Evolutionary conservation across 805 yeast genomes (phyloP), one percentile per base, ranked within the genome.

Genomic region (Candida qinlingensis): DNA sequence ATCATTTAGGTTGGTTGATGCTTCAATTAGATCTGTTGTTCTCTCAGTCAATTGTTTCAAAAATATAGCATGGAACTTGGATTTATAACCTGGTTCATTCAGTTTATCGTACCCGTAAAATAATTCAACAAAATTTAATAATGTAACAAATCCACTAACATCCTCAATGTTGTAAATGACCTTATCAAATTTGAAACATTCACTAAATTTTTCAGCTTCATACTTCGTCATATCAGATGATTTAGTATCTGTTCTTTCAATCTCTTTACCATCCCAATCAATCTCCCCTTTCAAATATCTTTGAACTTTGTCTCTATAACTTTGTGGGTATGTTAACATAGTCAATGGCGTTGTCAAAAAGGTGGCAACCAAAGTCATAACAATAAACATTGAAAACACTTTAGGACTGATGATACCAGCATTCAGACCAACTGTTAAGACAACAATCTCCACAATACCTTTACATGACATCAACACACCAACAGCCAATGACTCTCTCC

Each of bases 391-490:
- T 13, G 91, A 83, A 62, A 79, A 87, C 1, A 82, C 81, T 52
- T 77, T 80, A 48, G 74, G 73, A 4, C 80, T 71, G 44, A 87
- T 79, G 46, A 87, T 87, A 0, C 78, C 77, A 5, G 94, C 85
- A 52, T 77, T 80, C 47, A 85, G 71, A 43, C 96, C 96, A 27
- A 84, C 80, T 39, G 79, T 81, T 54, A 86, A 70, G 25, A 86
- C 94, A 39, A 86, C 91, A 62, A 86, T 83, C 65, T 86, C 95
- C 27, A 86, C 94, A 54, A 86, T 85, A 65, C 96, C 96, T 65
- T 87, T 87, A 73, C 96, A 87, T 6, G 92, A 85, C 94, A 87
- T 87, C 56, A 87, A 71, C 27, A 85, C 76, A 46, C 95, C 96
- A 37, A 85, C 92, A 3, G 91, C 73, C 35, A 81, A 62, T 3